Base-by-base conservation (phyloP, 306 rosid species). In the Sicyos baderoa region DNA sequence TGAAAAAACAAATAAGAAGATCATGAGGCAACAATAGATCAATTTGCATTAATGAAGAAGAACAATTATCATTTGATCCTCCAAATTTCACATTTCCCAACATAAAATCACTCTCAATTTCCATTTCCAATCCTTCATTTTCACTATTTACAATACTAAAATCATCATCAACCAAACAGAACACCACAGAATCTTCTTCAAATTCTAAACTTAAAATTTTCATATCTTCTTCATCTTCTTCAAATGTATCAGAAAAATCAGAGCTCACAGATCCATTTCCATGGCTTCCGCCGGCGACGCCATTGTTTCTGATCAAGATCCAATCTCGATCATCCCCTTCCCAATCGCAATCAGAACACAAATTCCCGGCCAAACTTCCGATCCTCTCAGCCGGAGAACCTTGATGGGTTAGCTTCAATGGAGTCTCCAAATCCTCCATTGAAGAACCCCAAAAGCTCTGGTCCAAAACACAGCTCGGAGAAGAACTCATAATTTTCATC, bases 401-500 rank as follows among this genome's bases (percentile, higher is more conserved):
- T 69, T 73, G 75, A 22, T 71, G 29, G 29, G 47, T 61, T 10
- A 15, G 54, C 48, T 72, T 72, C 44, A 11, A 49, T 27, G 71
- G 84, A 65, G 40, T 50, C 23, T 70, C 61, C 23, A 12, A 51
- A 11, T 47, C 80, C 55, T 74, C 81, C 40, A 74, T 44, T 27
- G 88, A 76, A 69, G 88, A 76, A 72, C 79, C 80, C 85, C 85
- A 84, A 54, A 61, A 60, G 9, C 72, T 73, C n/a, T 75, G 76
- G 27, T 82, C 86, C 81, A 82, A 74, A 49, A 85, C 89, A 62
- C 84, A 79, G 22, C 27, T 78, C 5, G 89, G 86, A 76, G 88
- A 84, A 66, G 64, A 60, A 60, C 12, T 70, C 76, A 12, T 27
- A 7, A n/a, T 71, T 11, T 32, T 49, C 57, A 2, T 45, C 52